A percentile compares a stretch with the other conserved stretches of the same genome.
Evolutionary conservation across 306 rosid species (phyloP).

Genomic region (Prunus armeniaca): DNA sequence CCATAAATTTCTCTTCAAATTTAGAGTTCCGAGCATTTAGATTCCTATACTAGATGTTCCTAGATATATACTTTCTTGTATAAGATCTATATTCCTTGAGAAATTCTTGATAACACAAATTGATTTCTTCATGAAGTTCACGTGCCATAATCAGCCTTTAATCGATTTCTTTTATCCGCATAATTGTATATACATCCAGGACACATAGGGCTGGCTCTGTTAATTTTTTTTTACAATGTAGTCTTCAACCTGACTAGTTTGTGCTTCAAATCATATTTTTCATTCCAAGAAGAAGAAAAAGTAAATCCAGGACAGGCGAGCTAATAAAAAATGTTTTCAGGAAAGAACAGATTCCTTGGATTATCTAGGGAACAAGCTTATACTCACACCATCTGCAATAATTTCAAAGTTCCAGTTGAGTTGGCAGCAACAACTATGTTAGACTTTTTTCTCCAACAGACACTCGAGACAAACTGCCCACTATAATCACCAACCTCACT

Average conservation of each 20-base stretch:
- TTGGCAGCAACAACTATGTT: slow-evolving; percentile 62
- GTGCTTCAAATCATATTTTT: not conserved
- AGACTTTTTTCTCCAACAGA: slow-evolving; percentile 68
- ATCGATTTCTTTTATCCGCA: not conserved
- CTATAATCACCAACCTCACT: slow-evolving; percentile 33
- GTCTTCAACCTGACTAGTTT: not conserved
- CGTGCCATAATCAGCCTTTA: not conserved
- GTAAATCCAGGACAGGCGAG: not conserved
- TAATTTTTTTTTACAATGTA: not conserved
- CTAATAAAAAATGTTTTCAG: not conserved
- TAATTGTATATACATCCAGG: not conserved
- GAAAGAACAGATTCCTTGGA: not conserved
- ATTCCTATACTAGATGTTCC: not conserved
- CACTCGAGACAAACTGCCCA: slow-evolving; percentile 67
- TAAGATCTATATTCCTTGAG: not conserved
- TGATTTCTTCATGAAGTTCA: not conserved
- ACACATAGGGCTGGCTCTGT: not conserved
- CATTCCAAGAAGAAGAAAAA: not conserved
- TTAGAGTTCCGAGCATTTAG: not conserved
- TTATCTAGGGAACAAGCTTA: not conserved
- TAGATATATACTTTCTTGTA: not conserved
- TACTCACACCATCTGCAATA: slow-evolving; percentile 53
- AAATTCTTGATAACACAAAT: not conserved
- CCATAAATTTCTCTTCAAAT: not conserved
- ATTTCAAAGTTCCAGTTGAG: slow-evolving; percentile 62